These are phyloP conservation scores for Penicillium manginii DNA, from an alignment of 495 filamentous ascomycete genomes.

Conservation along the genomic window DNA sequence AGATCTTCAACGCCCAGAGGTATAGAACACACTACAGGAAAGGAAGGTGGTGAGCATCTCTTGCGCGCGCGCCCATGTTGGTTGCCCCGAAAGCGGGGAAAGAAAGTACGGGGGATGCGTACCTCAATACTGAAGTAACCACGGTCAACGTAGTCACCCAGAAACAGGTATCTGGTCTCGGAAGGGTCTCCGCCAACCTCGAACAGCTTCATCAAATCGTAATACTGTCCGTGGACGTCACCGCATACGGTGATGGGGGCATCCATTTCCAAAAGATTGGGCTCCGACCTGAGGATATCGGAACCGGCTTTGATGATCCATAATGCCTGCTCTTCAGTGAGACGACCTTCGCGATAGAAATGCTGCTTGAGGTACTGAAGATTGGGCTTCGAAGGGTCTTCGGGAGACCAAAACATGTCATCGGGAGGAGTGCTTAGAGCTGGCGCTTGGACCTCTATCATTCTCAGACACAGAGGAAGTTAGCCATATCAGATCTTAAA, in stretches of 20 bases:
- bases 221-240: constrained; percentile 98
- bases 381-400: constrained; percentile 86
- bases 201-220: constrained; percentile 99
- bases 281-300: constrained; percentile 81
- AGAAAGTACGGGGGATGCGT: constrained; percentile 22
- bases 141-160: constrained; percentile 97
- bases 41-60: background rate
- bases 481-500: constrained; percentile 13
- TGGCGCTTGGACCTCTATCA: constrained; percentile 90
- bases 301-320: constrained; percentile 90
- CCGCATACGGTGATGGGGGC: constrained; percentile 99
- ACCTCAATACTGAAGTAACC: constrained; percentile 99
- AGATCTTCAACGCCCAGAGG: constrained; percentile 97
- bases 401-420: constrained; percentile 75
- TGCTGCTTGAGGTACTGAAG: constrained; percentile 96
- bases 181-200: constrained; percentile 97
- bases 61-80: background rate
- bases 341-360: constrained; percentile 93
- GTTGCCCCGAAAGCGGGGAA: background rate
- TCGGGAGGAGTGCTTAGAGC: constrained; percentile 88
- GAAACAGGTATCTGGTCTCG: constrained; percentile 93
- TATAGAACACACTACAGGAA: constrained; percentile 83
- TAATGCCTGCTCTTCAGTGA: constrained; percentile 95
- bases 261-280: constrained; percentile 98
- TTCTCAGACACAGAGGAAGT: constrained; percentile 14